Percentiles rank a stretch among this genome's conserved stretches.
Conservation (phyloP, 2,329 filamentous ascomycete genomes). For the Capronia americana region DNA sequence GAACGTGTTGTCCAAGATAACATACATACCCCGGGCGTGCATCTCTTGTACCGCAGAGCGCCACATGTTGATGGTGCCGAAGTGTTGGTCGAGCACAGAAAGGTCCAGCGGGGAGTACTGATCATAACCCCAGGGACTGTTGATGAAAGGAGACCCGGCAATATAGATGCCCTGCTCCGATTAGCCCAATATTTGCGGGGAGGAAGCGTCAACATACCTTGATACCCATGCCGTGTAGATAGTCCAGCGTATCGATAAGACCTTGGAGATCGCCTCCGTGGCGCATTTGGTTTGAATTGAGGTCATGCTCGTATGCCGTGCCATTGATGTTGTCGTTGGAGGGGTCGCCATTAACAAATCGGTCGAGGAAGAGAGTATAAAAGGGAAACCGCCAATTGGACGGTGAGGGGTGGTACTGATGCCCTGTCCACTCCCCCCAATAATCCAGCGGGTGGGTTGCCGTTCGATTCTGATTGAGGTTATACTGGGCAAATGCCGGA, state of each 20-base stretch:
- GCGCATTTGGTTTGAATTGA: conserved; percentile 66
- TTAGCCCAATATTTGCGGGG: conserved; percentile 19
- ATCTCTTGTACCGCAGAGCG: conserved; percentile 64
- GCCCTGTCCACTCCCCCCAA: conserved; percentile 58
- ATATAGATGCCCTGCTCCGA: conserved; percentile 62
- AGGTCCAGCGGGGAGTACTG: conserved; percentile 67
- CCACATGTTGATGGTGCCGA: conserved; percentile 65
- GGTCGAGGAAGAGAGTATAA: conserved; percentile 69
- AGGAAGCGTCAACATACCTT: conserved; percentile 50
- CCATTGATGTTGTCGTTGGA: conserved; percentile 68
- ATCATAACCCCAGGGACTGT: conserved; percentile 68
- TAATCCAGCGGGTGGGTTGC: conserved; percentile 66
- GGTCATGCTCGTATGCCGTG: conserved; percentile 66
- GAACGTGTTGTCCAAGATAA: conserved; percentile 70
- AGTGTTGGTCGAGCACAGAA: conserved; percentile 68
- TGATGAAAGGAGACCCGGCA: conserved; percentile 69
- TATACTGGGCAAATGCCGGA: conserved; percentile 59
- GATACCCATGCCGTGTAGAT: conserved; percentile 69
- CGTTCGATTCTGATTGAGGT: conserved; percentile 65
- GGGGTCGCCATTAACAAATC: conserved; percentile 70
- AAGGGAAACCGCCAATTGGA: conserved; percentile 70
- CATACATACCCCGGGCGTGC: conserved; percentile 69
- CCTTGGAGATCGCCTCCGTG: conserved; percentile 67
- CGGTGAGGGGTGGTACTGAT: conserved; percentile 62
- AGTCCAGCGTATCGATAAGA: conserved; percentile 66